Percentiles rank a stretch among this genome's conserved stretches.
Evolutionary conservation across 2,329 filamentous ascomycete genomes (phyloP).

Genomic region (Xylariaceae sp.): DNA sequence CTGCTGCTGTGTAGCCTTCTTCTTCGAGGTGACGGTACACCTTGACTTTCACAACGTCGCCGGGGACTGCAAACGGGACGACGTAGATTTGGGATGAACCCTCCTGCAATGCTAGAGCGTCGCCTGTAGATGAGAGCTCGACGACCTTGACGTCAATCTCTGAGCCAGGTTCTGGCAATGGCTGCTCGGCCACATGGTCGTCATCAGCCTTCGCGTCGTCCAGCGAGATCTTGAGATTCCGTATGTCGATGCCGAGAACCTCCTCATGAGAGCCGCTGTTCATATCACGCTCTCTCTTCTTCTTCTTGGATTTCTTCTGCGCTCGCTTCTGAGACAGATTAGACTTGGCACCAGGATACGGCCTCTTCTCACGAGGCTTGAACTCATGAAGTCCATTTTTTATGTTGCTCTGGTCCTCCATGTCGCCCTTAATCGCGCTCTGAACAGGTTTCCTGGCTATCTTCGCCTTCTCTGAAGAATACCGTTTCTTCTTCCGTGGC

Average conservation of each 20-base stretch:
- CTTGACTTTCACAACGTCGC: slow-evolving; percentile 76
- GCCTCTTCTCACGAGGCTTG: slow-evolving; percentile 18
- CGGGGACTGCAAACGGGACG: slow-evolving; percentile 84
- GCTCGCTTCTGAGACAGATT: slow-evolving; percentile 17
- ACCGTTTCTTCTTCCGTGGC: too few relatives aligned
- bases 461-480: too few relatives aligned
- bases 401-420: too few relatives aligned
- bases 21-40: slow-evolving; percentile 68
- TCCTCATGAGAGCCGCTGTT: slow-evolving; percentile 64
- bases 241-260: slow-evolving; percentile 63
- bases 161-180: slow-evolving; percentile 63
- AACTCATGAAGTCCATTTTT: too few relatives aligned
- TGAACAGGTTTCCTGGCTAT: too few relatives aligned
- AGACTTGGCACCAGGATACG: slow-evolving; percentile 14
- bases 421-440: too few relatives aligned
- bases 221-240: slow-evolving; percentile 49
- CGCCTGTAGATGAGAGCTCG: slow-evolving; percentile 85
- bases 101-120: slow-evolving; percentile 75
- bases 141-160: slow-evolving; percentile 81
- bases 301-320: slow-evolving; percentile 38
- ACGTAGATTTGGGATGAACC: slow-evolving; percentile 71
- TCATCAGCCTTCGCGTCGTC: slow-evolving; percentile 29
- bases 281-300: slow-evolving; percentile 57
- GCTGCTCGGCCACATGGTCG: slow-evolving; percentile 21
- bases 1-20: slow-evolving; percentile 71